phyloP scores from a whole-genome alignment of 2,329 filamentous ascomycete species.

The Pseudogymnoascus sp. region DNA sequence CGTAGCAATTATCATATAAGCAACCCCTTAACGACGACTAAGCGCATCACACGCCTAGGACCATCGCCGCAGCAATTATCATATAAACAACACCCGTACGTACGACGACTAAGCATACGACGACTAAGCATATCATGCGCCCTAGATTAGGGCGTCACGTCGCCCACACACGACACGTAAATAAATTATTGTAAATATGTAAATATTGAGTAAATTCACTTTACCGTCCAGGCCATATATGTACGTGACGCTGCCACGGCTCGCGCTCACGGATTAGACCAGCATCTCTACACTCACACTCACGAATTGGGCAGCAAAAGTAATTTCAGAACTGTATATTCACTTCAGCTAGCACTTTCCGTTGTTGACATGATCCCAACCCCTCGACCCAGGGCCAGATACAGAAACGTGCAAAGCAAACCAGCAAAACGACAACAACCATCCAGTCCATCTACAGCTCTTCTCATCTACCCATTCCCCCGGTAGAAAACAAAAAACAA shows the following conservation, averaged over 20 bases:
- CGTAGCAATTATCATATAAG: background rate
- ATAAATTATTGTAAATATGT: background rate
- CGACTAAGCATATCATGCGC: background rate
- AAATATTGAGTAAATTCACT: too few relatives aligned
- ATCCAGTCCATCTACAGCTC: background rate
- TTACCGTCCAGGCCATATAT: too few relatives aligned
- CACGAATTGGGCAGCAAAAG: background rate
- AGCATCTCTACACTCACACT: background rate
- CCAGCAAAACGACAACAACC: background rate
- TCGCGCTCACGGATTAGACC: too few relatives aligned
- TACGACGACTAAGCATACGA: background rate
- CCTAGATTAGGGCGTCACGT: background rate
- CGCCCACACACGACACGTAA: background rate
- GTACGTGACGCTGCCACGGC: background rate
- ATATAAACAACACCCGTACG: background rate
- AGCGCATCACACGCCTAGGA: background rate
- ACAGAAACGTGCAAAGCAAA: background rate
- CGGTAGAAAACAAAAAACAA: background rate
- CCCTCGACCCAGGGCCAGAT: background rate
- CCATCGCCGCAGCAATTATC: background rate
- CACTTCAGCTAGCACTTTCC: background rate
- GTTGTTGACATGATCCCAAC: background rate
- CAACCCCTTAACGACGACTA: background rate
- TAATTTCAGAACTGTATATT: slow-evolving; percentile 5
- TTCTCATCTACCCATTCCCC: background rate